Evolutionary conservation across 106 monocot species (phyloP), one percentile per base, ranked within the genome.

Genomic region (Triglochin maritima): DNA sequence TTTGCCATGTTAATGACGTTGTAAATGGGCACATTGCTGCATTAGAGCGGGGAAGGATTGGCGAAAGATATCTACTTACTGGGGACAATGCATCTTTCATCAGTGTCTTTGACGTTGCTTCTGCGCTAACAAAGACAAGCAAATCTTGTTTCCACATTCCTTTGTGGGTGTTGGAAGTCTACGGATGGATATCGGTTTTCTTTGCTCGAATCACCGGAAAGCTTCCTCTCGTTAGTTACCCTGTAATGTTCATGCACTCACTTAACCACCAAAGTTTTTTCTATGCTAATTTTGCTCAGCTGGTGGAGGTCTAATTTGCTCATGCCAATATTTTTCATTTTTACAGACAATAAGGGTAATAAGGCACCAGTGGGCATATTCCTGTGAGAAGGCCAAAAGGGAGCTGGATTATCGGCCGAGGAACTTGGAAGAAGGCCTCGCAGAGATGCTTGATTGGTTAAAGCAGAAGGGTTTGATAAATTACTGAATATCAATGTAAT

Each of bases 1-100:
- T 98, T 60, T 73, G 80, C 57, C 92, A 98, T 71, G 78, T 98
- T n/a, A 86, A 98, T 50, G 95, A 90, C 78, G 88, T 98, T 54
- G 88, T 79, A 12, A 64, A 51, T 41, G 98, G 92, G 7, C 98
- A 98, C 66, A 77, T 98, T 57, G 79, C 84, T 55, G 91, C 98
- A 16, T 78, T 98, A 82, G 62, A 84, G 8, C 86, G 68, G 56
- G 98, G 92, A 6, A 72, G 74, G 82, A 47, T 79, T 12, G 92
- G 98, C 47, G 92, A 98, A 72, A 77, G 98, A 65, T 98, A 98
- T 45, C 80, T 98, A 43, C 84, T 98, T n/a, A 82, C 91, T 1
- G 98, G 98, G 62, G 82, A 92, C 54, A 98, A 92, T 74, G 84
- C 81, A 52, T 92, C 98, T 17, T 74, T 98, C 7, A 64, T 49